phyloP scores from a whole-genome alignment of 2,329 filamentous ascomycete species.

The Aspergillus neoniger region DNA sequence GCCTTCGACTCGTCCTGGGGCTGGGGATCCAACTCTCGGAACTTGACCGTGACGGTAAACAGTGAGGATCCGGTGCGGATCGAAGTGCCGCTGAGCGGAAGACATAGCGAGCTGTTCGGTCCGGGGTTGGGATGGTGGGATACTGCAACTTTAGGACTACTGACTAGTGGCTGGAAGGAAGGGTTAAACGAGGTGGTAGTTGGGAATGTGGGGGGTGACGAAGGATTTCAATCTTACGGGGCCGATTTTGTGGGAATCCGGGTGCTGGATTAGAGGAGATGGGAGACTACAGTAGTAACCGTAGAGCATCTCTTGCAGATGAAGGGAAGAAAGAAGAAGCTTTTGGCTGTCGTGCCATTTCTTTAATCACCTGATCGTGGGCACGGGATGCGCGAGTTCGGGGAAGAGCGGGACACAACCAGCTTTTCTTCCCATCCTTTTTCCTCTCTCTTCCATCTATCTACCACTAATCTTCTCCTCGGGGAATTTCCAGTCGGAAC shows the following conservation, averaged over 20 bases:
- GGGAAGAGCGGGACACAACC: no score
- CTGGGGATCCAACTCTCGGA: constrained; percentile 52
- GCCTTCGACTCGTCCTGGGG: constrained; percentile 47
- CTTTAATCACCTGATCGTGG: no score
- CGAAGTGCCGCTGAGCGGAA: constrained; percentile 51
- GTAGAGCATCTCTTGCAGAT: no score
- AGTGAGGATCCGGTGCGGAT: constrained; percentile 46
- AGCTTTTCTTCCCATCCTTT: no score
- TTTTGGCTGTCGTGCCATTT: no score
- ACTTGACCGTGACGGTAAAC: constrained; percentile 55
- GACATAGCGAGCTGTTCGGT: constrained; percentile 38
- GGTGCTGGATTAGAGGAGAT: constrained; percentile 25
- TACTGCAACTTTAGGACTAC: constrained; percentile 48
- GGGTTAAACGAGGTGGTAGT: constrained; percentile 43
- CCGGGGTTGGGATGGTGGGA: constrained; percentile 55
- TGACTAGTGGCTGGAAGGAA: constrained; percentile 50
- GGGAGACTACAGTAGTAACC: not conserved
- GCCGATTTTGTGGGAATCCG: constrained; percentile 42
- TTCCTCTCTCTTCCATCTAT: no score
- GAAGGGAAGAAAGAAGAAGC: no score
- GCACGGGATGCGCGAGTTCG: no score
- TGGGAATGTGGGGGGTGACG: constrained; percentile 33
- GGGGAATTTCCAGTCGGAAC: no score
- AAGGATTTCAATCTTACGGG: constrained; percentile 30
- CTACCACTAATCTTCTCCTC: no score